Percentiles rank a stretch among this genome's conserved stretches.
Evolutionary conservation across 148 eudicot species (phyloP).

Genomic region (Spergularia marina): DNA sequence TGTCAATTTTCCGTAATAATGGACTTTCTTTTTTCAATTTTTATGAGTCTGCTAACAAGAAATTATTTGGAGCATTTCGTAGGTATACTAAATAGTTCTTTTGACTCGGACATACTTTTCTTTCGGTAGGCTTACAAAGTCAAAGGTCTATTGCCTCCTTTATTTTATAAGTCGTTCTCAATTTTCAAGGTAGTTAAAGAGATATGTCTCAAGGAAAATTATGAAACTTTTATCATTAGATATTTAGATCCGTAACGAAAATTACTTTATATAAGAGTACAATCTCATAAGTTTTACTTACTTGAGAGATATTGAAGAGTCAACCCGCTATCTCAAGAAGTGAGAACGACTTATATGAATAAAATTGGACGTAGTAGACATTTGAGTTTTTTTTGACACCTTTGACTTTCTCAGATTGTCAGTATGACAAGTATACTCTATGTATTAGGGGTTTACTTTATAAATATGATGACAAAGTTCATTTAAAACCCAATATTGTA

Average conservation of each 20-base stretch:
- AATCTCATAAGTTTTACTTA: too few species aligned
- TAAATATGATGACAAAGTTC: slow-evolving; percentile 13
- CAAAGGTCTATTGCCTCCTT: too few species aligned
- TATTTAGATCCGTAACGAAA: too few species aligned
- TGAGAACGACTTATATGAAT: too few species aligned
- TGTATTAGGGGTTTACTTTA: slow-evolving; percentile 20
- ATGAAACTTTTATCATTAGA: too few species aligned
- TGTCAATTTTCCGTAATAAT: neutral
- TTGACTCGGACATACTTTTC: slow-evolving; percentile 8
- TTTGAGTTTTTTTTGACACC: slow-evolving; percentile 2
- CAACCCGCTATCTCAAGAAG: too few species aligned
- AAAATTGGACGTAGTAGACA: too few species aligned
- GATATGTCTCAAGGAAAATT: too few species aligned
- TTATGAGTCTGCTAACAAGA: neutral
- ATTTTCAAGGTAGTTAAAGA: too few species aligned
- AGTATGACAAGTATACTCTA: neutral
- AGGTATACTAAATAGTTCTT: neutral
- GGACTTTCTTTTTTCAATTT: neutral
- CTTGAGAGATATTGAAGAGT: too few species aligned
- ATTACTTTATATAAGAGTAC: too few species aligned
- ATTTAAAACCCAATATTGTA: neutral
- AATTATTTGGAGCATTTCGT: neutral
- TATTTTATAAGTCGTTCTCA: too few species aligned
- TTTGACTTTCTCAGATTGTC: slow-evolving; percentile 22
- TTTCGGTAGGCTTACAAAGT: neutral